Base-by-base conservation (phyloP, 768 basidiomycete genomes). In the Phylloporus scabripes region DNA sequence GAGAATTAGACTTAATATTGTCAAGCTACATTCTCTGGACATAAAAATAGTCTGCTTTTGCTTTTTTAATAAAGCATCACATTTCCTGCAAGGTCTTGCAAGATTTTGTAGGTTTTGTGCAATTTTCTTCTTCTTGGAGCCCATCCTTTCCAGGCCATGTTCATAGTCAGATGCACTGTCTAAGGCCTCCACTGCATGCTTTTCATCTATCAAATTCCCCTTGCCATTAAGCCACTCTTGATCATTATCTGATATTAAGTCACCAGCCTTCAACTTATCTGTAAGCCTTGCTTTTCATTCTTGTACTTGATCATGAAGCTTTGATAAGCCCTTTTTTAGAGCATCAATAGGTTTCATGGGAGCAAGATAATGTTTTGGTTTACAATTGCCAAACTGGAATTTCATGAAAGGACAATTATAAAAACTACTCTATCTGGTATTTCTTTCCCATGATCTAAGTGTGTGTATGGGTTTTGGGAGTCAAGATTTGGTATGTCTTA, bases 161-260 rank as follows among this genome's bases (percentile, higher is more conserved):
- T 62, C 48, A 51, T 57, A 59, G 48, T 61, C 55, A 29, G 56
- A 55, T 10, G 54, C 51, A 1, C 40, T 39, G 14, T 56, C 33
- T 28, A 62, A 56, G 4, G 45, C 8, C 11, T 59, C 52, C 20
- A 65, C 26, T 15, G 58, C 46, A 24, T 26, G 34, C 38, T 61
- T 52, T 46, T 56, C 56, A 53, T 61, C 58, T 28, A 63, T 50
- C 17, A 53, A 42, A 37, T 63, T 63, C 32, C 56, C 57, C 18
- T 44, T 51, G 51, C 51, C 45, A 51, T 64, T 60, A 20, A 64
- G 48, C 60, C 56, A 63, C 23, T 56, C 46, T 33, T 55, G 46
- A 28, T 63, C 58, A 12, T n/a, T 26, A 3, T 47, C 28, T 5
- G 60, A 54, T 23, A 62, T 55, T 20, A 10, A 6, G 23, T 26